Evolutionary conservation across 2,329 filamentous ascomycete genomes (phyloP).

Genomic region (Aspergillus terreus): DNA sequence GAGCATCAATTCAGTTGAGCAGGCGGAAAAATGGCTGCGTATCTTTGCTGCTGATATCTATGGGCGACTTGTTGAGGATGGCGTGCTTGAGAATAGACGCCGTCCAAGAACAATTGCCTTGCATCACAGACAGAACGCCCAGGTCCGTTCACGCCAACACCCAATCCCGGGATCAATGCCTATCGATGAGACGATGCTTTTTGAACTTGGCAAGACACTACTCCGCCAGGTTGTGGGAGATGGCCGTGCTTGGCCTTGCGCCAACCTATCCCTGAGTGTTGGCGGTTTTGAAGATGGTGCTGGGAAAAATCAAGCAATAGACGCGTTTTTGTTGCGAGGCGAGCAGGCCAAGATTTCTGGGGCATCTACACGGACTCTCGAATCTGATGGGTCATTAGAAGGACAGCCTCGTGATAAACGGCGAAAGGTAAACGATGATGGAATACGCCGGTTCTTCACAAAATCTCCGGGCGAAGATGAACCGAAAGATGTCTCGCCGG

Average conservation of each 20-base stretch:
- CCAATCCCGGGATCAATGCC: conserved; percentile 73
- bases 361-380: conserved; percentile 15
- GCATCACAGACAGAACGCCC: conserved; percentile 71
- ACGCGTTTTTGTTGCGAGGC: conserved; percentile 72
- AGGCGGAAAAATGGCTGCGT: conserved; percentile 78
- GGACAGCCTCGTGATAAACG: conserved; percentile 37
- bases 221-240: conserved; percentile 74
- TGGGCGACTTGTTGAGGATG: conserved; percentile 83
- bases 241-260: conserved; percentile 81
- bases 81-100: conserved; percentile 79
- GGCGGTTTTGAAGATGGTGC: conserved; percentile 89
- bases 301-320: conserved; percentile 79
- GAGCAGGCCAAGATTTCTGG: conserved; percentile 52
- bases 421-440: conserved; percentile 46
- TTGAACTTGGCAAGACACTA: conserved; percentile 71
- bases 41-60: conserved; percentile 94
- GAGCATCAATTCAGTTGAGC: conserved; percentile 70
- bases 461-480: conserved; percentile 27
- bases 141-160: conserved; percentile 69
- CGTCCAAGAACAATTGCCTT: conserved; percentile 82
- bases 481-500: background rate
- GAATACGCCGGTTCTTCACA: conserved; percentile 58
- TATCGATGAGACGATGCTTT: conserved; percentile 68
- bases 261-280: conserved; percentile 84
- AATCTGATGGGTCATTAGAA: conserved; percentile 10